Conservation (phyloP, 257 asterid genomes). For the Buddleja alternifolia region DNA sequence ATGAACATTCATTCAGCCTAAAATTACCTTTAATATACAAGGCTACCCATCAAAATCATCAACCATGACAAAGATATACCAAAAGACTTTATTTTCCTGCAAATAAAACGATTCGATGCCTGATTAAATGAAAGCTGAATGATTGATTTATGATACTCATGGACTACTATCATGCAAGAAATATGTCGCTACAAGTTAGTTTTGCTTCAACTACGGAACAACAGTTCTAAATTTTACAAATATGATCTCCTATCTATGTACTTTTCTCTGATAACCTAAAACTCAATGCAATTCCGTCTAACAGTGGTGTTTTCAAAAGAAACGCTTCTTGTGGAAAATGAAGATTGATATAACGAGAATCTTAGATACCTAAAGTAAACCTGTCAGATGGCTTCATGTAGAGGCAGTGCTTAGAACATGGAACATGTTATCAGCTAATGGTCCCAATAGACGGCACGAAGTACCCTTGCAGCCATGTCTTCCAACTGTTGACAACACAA, state of each 20-base stretch:
- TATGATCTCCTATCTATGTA: background rate
- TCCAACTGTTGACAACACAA: too few relatives aligned
- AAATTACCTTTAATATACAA: too few relatives aligned
- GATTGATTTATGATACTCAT: background rate
- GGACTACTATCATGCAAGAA: background rate
- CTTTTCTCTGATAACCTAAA: background rate
- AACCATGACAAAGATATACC: too few relatives aligned
- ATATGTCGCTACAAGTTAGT: background rate
- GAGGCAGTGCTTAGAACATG: slow-evolving; percentile 44
- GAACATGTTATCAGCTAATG: slow-evolving; percentile 43
- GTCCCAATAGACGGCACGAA: slow-evolving; percentile 51
- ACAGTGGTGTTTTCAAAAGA: background rate
- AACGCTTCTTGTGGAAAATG: background rate
- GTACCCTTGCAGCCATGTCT: slow-evolving; percentile 51
- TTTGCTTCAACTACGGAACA: background rate
- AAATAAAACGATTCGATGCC: too few relatives aligned
- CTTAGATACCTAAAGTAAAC: slow-evolving; percentile 3
- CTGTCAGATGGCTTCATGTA: slow-evolving; percentile 33
- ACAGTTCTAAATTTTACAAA: slow-evolving; percentile 10
- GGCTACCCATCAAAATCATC: too few relatives aligned
- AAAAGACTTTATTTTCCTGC: too few relatives aligned
- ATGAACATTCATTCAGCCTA: too few relatives aligned
- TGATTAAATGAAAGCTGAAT: background rate
- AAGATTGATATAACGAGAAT: background rate
- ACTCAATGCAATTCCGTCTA: slow-evolving; percentile 3